Percentiles rank a stretch among this genome's conserved stretches.
Conservation (phyloP, 2,329 filamentous ascomycete species). For the Apiospora hydei region DNA sequence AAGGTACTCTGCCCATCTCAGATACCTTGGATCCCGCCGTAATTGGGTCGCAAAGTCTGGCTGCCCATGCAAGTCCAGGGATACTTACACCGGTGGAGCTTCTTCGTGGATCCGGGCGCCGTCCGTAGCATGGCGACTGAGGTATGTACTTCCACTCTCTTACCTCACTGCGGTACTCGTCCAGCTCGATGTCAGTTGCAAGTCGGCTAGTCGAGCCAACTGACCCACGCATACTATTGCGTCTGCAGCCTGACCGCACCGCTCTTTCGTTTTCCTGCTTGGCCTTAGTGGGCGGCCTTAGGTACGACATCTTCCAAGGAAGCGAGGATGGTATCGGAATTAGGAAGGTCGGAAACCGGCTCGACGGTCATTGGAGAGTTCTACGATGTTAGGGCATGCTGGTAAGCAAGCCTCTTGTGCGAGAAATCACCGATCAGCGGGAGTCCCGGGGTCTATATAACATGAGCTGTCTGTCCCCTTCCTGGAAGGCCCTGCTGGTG, state of each 20-base stretch:
- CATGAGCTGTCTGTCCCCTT: slow-evolving; percentile 8
- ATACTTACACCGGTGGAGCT: slow-evolving; percentile 18
- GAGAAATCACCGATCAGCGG: slow-evolving; percentile 14
- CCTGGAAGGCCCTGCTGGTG: not conserved
- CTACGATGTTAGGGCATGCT: not conserved
- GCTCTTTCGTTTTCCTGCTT: slow-evolving; percentile 5
- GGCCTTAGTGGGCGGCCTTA: slow-evolving; percentile 8
- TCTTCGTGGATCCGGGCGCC: slow-evolving; percentile 4
- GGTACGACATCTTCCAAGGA: slow-evolving; percentile 1
- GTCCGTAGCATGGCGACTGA: not conserved
- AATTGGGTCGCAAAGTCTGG: slow-evolving; percentile 11
- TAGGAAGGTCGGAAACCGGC: slow-evolving; percentile 21
- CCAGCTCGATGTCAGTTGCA: slow-evolving; percentile 14
- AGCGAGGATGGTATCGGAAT: slow-evolving; percentile 16
- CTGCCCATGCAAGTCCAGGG: slow-evolving; percentile 16
- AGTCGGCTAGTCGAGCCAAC: not conserved
- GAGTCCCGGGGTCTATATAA: slow-evolving; percentile 17
- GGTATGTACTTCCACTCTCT: not conserved
- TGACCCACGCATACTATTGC: slow-evolving; percentile 6
- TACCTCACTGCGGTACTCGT: not conserved
- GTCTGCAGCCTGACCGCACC: slow-evolving; percentile 16
- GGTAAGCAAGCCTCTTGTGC: slow-evolving; percentile 14
- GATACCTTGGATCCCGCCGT: not conserved
- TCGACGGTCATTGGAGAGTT: not conserved
- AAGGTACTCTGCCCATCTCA: not conserved